Percentiles rank a stretch among this genome's conserved stretches.
Conservation (phyloP, 2,329 filamentous ascomycete genomes). For the Aspergillus novofumigatus region DNA sequence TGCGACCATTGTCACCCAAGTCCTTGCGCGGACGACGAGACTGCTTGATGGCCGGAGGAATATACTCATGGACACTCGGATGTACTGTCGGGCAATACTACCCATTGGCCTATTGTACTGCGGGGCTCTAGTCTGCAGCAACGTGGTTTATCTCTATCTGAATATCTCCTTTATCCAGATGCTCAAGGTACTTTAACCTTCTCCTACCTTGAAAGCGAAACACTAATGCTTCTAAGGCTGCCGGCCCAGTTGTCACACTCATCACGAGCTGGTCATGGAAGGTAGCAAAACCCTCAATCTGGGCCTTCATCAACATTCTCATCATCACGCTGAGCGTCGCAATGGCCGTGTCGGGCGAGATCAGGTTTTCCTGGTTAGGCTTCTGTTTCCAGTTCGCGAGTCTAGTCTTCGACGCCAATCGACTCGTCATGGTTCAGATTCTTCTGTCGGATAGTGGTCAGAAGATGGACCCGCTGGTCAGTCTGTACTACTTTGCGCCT, state of each 20-base stretch:
- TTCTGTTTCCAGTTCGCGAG: constrained; percentile 65
- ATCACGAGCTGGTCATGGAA: constrained; percentile 80
- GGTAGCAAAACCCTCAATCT: constrained; percentile 71
- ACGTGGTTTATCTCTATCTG: constrained; percentile 88
- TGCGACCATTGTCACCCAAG: constrained; percentile 84
- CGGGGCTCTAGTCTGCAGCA: constrained; percentile 89
- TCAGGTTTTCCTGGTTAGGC: constrained; percentile 66
- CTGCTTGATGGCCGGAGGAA: constrained; percentile 86
- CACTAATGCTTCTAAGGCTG: constrained; percentile 59
- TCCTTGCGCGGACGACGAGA: constrained; percentile 80
- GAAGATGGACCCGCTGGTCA: constrained; percentile 81
- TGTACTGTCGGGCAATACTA: constrained; percentile 85
- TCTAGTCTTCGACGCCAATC: constrained; percentile 70
- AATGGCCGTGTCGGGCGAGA: constrained; percentile 87
- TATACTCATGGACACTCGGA: constrained; percentile 86
- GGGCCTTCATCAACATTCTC: constrained; percentile 82
- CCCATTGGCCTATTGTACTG: constrained; percentile 94
- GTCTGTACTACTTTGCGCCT: constrained; percentile 83
- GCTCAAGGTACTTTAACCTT: constrained; percentile 68
- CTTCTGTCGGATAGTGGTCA: constrained; percentile 68
- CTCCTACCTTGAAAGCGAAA: constrained; percentile 12
- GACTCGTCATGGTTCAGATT: constrained; percentile 76
- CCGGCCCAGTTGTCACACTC: constrained; percentile 88
- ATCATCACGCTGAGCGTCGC: constrained; percentile 88
- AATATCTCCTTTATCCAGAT: constrained; percentile 97